phyloP scores from a whole-genome alignment of 768 basidiomycete species.

The Strobilomyces dryophilus region DNA sequence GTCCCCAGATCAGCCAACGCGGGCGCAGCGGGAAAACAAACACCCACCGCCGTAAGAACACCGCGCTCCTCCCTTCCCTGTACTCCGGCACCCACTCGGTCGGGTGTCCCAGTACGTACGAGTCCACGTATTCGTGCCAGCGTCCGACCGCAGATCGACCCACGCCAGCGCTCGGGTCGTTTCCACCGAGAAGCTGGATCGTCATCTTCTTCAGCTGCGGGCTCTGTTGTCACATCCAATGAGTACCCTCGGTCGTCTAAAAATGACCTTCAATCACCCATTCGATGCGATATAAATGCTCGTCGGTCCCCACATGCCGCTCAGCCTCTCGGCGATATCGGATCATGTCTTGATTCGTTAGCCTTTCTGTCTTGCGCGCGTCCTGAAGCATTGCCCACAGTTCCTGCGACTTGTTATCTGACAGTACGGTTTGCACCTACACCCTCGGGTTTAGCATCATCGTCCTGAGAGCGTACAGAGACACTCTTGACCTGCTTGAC shows the following conservation, averaged over 20 bases:
- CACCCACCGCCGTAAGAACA: constrained; percentile 60
- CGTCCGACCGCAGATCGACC: constrained; percentile 47
- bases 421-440: constrained; percentile 82
- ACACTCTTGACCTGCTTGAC: constrained; percentile 76
- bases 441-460: constrained; percentile 4
- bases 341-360: constrained; percentile 63
- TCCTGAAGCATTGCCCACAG: constrained; percentile 72
- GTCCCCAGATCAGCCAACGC: constrained; percentile 21
- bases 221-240: constrained; percentile 40
- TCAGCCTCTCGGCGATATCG: constrained; percentile 80
- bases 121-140: constrained; percentile 73
- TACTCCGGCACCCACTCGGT: constrained; percentile 64
- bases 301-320: constrained; percentile 66
- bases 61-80: constrained; percentile 33
- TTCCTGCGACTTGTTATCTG: constrained; percentile 85
- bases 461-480: not conserved
- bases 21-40: constrained; percentile 2
- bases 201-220: constrained; percentile 50
- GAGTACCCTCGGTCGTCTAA: constrained; percentile 6
- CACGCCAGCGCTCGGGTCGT: constrained; percentile 62
- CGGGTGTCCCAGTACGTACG: constrained; percentile 64
- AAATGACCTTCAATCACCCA: constrained; percentile 52
- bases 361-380: constrained; percentile 48
- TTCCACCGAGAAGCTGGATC: constrained; percentile 54
- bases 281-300: constrained; percentile 73